Evolutionary conservation across 306 rosid species (phyloP).

Genomic region (Spatholobus suberectus): DNA sequence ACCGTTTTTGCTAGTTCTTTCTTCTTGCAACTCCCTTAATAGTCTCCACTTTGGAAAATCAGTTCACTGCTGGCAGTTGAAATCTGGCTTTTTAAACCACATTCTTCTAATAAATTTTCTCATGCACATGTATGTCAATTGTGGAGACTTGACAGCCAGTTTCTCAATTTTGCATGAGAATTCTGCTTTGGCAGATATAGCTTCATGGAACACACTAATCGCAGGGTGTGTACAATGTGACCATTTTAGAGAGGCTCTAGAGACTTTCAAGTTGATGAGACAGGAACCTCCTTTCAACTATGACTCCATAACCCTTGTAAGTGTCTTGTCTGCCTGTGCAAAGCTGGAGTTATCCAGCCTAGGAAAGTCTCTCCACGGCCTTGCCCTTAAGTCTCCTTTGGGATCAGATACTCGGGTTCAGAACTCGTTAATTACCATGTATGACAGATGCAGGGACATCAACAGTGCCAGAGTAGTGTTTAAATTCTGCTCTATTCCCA

Average conservation of each 20-base stretch:
- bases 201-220: slow-evolving; percentile 65
- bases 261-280: slow-evolving; percentile 53
- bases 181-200: slow-evolving; percentile 41
- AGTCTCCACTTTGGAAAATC: slow-evolving; percentile 58
- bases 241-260: slow-evolving; percentile 50
- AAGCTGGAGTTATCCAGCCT: slow-evolving; percentile 48
- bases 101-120: slow-evolving; percentile 53
- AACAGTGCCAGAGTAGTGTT: slow-evolving; percentile 58
- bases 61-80: slow-evolving; percentile 67
- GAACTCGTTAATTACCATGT: slow-evolving; percentile 66
- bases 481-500: slow-evolving; percentile 40
- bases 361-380: slow-evolving; percentile 59
- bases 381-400: slow-evolving; percentile 47
- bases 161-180: slow-evolving; percentile 57
- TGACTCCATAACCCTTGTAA: slow-evolving; percentile 62
- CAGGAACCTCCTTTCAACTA: slow-evolving; percentile 40
- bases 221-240: slow-evolving; percentile 50
- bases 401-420: slow-evolving; percentile 57
- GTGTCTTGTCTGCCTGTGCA: slow-evolving; percentile 62
- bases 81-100: slow-evolving; percentile 56
- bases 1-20: slow-evolving; percentile 55
- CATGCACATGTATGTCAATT: slow-evolving; percentile 60
- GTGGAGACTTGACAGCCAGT: slow-evolving; percentile 51
- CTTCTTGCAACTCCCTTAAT: slow-evolving; percentile 55
- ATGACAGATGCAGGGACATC: slow-evolving; percentile 62